phyloP scores from a whole-genome alignment of 805 yeast genomes.

The Helenozyma rhizophorensis region DNA sequence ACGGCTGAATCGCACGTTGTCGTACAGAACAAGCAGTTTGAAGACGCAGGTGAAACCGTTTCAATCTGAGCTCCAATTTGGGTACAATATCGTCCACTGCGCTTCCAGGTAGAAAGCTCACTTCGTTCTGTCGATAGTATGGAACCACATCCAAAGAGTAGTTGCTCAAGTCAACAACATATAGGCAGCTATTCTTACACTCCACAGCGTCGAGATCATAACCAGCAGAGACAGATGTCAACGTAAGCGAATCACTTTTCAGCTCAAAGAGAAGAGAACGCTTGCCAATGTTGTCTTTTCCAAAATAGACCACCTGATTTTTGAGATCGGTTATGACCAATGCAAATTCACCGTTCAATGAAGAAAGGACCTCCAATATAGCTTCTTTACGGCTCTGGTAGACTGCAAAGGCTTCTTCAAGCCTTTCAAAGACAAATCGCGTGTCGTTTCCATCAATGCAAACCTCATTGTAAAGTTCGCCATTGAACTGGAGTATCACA shows the following conservation, averaged over 20 bases:
- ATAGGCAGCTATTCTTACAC: conserved; percentile 51
- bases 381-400: conserved; percentile 19
- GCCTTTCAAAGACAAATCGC: conserved; percentile 38
- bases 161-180: conserved; percentile 32
- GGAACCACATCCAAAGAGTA: no score
- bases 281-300: conserved; percentile 79
- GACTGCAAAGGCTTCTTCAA: conserved; percentile 21
- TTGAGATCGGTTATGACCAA: conserved; percentile 46
- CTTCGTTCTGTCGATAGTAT: no score
- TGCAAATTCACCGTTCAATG: conserved; percentile 82
- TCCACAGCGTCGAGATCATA: conserved; percentile 37
- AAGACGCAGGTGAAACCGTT: conserved; percentile 21
- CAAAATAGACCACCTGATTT: conserved; percentile 55
- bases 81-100: no score
- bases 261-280: conserved; percentile 59
- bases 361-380: conserved; percentile 37
- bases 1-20: conserved; percentile 58
- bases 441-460: conserved; percentile 61
- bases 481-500: conserved; percentile 71
- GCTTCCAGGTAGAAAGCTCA: no score
- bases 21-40: conserved; percentile 43
- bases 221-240: conserved; percentile 32
- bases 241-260: conserved; percentile 29
- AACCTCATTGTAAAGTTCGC: conserved; percentile 73
- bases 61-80: no score